Evolutionary conservation across 2,329 filamentous ascomycete genomes (phyloP), one percentile per base, ranked within the genome.

Genomic region (Periconia macrospinosa): DNA sequence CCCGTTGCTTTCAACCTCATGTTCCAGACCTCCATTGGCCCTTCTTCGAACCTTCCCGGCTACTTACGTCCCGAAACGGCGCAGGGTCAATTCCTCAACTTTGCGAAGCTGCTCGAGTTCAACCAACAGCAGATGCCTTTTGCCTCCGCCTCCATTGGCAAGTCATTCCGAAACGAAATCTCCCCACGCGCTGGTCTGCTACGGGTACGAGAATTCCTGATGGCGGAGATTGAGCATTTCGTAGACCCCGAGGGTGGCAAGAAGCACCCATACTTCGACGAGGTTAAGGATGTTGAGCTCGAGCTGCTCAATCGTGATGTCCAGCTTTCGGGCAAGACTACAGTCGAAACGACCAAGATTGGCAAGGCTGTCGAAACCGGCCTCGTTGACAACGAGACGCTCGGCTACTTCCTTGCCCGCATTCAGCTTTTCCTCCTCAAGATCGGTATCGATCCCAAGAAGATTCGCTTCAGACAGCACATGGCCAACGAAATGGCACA

Each of bases 201-300:
- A 54, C 89, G 94, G 65, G 94, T 99, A 42, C 90, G 94, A 66
- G 94, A 99, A 75, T 97, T 99, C 79, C 78, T 97, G 66, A 97
- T 99, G 94, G 94, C 93, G 20, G 94, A 99, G 78, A 96, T 99
- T 65, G 94, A 99, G 80, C 94, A 99, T 76, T 99, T 91, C 71
- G 94, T 99, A 62, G 94, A 99, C 69, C 94, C 94, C 11, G 83
- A 94, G 69, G 86, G 91, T 70, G 91, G 92, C 77, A 99, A 99
- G 86, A 95, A 94, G 79, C 94, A 99, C 74, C 78, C 83, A 49
- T 89, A 92, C 52, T 99, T 99, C 77, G 77, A 85, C 44, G 90
- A 96, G 67, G 87, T 99, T 54, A 87, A 91, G 70, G 81, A 96
- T 63, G 78, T 94, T 45, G 88, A 96, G 79, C 83, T 99, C 53